These are phyloP conservation scores for Ananas comosus DNA, from an alignment of 176 grass and related monocot species.

Conservation along the genomic window DNA sequence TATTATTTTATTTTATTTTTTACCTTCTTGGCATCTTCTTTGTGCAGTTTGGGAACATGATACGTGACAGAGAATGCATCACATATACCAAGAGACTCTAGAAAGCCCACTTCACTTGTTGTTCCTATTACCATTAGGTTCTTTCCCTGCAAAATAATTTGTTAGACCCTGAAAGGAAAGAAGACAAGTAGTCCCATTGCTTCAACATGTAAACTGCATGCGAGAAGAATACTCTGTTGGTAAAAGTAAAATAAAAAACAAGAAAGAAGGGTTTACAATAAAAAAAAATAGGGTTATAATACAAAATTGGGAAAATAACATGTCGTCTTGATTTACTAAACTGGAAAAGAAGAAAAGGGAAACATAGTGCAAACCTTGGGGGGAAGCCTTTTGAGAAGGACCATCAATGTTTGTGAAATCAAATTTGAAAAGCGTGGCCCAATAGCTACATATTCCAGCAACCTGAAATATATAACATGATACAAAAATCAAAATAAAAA, in stretches of 20 bases:
- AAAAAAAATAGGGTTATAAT: no score
- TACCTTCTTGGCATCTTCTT: constrained; percentile 88
- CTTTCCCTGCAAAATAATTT: constrained; percentile 38
- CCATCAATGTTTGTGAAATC: constrained; percentile 79
- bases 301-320: no score
- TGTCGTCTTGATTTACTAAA: not conserved
- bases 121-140: constrained; percentile 79
- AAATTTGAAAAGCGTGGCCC: constrained; percentile 88
- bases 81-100: constrained; percentile 87
- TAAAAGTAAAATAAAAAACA: not conserved
- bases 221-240: not conserved
- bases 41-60: constrained; percentile 78
- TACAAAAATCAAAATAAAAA: not conserved
- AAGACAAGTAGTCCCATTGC: not conserved
- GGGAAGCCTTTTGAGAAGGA: constrained; percentile 88
- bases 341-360: not conserved
- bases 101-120: constrained; percentile 72
- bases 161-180: not conserved
- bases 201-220: not conserved
- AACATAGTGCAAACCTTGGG: constrained; percentile 48
- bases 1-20: not conserved
- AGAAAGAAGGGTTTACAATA: not conserved
- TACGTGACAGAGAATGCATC: constrained; percentile 89
- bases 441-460: constrained; percentile 92
- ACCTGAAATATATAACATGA: constrained; percentile 38